Evolutionary conservation across 2,329 filamentous ascomycete genomes (phyloP).

Genomic region (Spiromastix sp.): DNA sequence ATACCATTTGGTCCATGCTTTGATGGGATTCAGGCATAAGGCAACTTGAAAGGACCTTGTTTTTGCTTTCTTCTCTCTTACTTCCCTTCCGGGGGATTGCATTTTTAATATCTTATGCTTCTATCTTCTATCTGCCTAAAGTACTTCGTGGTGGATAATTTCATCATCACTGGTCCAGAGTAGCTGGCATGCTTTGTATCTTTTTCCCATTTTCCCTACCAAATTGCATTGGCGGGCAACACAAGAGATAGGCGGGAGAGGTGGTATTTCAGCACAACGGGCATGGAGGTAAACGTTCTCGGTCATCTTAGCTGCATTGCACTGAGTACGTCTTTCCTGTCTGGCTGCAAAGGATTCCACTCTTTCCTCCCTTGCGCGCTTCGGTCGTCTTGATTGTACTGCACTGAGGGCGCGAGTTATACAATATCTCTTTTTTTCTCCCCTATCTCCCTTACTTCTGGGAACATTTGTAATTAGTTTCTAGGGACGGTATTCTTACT

Average conservation of each 20-base stretch:
- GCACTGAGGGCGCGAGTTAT: constrained; percentile 7
- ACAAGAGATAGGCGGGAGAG: neutral
- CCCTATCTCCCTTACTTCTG: neutral
- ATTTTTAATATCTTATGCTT: constrained; percentile 2
- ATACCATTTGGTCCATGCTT: too few relatives aligned
- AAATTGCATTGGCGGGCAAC: neutral
- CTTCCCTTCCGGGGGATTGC: too few relatives aligned
- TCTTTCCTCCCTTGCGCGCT: constrained; percentile 8
- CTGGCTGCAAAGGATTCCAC: too few relatives aligned
- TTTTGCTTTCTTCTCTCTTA: constrained; percentile 1
- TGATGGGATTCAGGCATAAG: too few relatives aligned
- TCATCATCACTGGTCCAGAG: too few relatives aligned
- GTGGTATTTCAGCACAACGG: neutral
- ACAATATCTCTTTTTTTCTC: neutral
- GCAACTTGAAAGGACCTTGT: too few relatives aligned
- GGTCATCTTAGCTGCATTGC: constrained; percentile 29
- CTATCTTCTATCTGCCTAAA: too few relatives aligned
- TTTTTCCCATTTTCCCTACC: neutral
- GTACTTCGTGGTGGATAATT: too few relatives aligned
- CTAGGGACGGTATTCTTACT: too few relatives aligned
- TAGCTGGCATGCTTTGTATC: too few relatives aligned
- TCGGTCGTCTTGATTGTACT: constrained; percentile 14
- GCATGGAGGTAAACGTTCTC: too few relatives aligned
- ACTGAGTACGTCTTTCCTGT: constrained; percentile 15
- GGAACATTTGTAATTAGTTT: too few relatives aligned